phyloP scores from a whole-genome alignment of 2,329 filamentous ascomycete genomes.

The Cryphonectria parasitica region DNA sequence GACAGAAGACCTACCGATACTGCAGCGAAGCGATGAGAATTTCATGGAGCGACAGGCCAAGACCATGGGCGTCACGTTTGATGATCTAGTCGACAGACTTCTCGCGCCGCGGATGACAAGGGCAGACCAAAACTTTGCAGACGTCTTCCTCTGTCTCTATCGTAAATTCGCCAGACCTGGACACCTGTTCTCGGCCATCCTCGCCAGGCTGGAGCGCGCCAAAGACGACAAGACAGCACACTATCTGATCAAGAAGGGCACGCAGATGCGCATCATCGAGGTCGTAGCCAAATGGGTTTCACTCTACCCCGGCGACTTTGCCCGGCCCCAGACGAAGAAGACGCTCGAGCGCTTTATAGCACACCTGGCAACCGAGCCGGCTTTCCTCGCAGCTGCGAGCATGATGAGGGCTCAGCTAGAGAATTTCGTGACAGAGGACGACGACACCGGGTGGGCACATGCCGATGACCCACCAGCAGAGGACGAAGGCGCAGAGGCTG shows the following conservation, averaged over 20 bases:
- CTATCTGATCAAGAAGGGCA: conserved; percentile 76
- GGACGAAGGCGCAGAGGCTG: conserved; percentile 44
- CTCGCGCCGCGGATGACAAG: conserved; percentile 81
- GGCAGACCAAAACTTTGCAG: conserved; percentile 84
- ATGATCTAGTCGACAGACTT: conserved; percentile 84
- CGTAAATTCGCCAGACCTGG: conserved; percentile 88
- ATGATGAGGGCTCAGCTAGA: conserved; percentile 84
- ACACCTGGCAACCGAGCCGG: conserved; percentile 74
- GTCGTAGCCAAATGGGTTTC: conserved; percentile 89
- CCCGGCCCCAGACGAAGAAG: conserved; percentile 72
- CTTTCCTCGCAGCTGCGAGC: conserved; percentile 82
- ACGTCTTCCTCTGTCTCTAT: conserved; percentile 90
- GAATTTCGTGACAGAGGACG: conserved; percentile 74
- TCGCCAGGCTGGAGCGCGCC: conserved; percentile 73
- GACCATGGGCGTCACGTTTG: conserved; percentile 59
- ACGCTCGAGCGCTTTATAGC: conserved; percentile 76
- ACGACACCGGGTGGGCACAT: conserved; percentile 91
- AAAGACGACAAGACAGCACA: conserved; percentile 68
- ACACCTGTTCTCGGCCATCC: conserved; percentile 76
- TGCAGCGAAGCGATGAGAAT: conserved; percentile 68
- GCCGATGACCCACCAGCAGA: conserved; percentile 62
- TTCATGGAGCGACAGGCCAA: conserved; percentile 58
- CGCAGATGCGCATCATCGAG: conserved; percentile 81
- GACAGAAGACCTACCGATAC: conserved; percentile 65
- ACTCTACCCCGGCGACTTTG: conserved; percentile 91